phyloP scores from a whole-genome alignment of 1,139 yeast species.

The Diutina pseudorugosa region DNA sequence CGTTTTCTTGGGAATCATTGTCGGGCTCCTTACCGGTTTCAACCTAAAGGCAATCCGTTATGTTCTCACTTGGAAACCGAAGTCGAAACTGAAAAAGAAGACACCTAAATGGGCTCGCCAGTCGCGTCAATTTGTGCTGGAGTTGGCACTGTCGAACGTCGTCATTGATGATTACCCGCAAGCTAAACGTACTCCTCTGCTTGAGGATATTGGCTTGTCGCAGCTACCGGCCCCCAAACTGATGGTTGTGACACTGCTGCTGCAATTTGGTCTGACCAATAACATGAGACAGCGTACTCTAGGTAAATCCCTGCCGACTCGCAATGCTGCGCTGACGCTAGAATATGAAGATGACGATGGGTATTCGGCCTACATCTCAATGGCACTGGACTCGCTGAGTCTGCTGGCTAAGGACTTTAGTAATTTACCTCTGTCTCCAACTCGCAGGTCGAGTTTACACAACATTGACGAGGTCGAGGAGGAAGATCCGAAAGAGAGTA shows the following conservation, averaged over 20 bases:
- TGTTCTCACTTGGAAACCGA: slow-evolving; percentile 4
- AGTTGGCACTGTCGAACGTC: background rate
- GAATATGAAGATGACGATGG: slow-evolving; percentile 2
- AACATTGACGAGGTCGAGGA: slow-evolving; percentile 1
- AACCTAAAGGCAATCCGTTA: slow-evolving; percentile 7
- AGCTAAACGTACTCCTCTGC: background rate
- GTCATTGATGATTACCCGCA: background rate
- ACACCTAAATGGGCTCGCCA: slow-evolving; percentile 2
- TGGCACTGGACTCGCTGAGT: background rate
- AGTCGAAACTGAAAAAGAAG: background rate
- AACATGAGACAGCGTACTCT: background rate
- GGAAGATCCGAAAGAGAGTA: background rate
- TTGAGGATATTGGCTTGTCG: slow-evolving; percentile 1
- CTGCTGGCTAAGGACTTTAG: background rate
- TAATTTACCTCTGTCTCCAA: background rate
- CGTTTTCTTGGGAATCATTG: slow-evolving; percentile 13
- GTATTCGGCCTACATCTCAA: background rate
- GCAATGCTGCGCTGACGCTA: background rate
- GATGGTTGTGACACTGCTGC: background rate
- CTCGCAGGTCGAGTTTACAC: slow-evolving; percentile 4
- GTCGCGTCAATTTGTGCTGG: background rate
- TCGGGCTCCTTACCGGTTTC: slow-evolving; percentile 13
- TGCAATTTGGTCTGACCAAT: background rate
- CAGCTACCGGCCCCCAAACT: background rate
- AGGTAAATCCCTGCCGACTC: background rate